A percentile compares a stretch with the other conserved stretches of the same genome.
These are phyloP conservation scores for Pythium plurisporium DNA, from an alignment of 352 stramenopile genomes.

Conservation along the genomic window DNA sequence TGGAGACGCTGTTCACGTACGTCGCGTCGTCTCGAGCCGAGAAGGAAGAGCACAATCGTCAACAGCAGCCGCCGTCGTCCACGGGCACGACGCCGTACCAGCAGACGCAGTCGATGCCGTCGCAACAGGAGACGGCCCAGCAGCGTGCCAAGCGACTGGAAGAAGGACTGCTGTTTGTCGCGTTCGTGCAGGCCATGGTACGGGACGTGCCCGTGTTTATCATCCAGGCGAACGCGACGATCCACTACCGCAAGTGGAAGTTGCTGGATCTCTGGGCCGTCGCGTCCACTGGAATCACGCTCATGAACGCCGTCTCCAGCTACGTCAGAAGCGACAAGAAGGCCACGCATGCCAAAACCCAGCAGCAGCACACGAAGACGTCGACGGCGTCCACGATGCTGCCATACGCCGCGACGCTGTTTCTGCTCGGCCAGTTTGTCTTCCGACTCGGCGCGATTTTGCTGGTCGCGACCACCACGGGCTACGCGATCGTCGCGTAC, in stretches of 20 bases:
- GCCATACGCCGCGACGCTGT: constrained; percentile 33
- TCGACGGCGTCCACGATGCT: not conserved
- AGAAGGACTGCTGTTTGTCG: constrained; percentile 37
- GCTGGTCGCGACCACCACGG: constrained; percentile 61
- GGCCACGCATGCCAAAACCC: not conserved
- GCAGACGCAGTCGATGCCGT: not conserved
- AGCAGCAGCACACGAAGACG: no score
- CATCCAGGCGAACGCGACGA: constrained; percentile 69
- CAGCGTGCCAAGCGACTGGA: constrained; percentile 19
- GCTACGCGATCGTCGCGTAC: constrained; percentile 36
- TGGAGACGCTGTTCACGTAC: constrained; percentile 44
- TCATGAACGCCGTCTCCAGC: constrained; percentile 35
- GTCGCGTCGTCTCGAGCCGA: constrained; percentile 7
- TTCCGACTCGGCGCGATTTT: constrained; percentile 56
- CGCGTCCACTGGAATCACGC: constrained; percentile 41
- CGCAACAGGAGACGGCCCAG: not conserved
- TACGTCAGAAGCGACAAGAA: constrained; percentile 29
- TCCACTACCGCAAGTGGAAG: constrained; percentile 79
- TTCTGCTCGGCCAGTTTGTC: constrained; percentile 56
- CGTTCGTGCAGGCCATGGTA: constrained; percentile 67
- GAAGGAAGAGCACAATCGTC: not conserved
- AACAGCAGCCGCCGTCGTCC: not conserved
- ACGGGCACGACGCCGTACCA: not conserved
- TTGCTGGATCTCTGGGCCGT: constrained; percentile 60
- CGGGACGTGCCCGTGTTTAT: constrained; percentile 70